These are phyloP conservation scores for Trichomonascaceae sp. DNA, from an alignment of 1,139 yeast genomes.

Conservation along the genomic window DNA sequence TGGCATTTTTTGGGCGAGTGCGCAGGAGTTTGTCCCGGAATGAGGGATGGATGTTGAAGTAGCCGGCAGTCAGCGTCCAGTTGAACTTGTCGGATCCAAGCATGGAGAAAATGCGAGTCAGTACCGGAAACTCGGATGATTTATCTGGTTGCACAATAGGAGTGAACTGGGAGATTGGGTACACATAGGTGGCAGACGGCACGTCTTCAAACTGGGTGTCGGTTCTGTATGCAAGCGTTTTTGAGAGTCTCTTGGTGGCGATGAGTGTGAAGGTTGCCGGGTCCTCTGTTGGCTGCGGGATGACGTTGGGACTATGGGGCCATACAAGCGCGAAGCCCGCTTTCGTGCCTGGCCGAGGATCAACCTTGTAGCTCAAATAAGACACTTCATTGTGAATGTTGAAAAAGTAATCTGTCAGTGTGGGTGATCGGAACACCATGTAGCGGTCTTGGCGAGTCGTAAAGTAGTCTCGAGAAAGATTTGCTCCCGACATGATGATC, in stretches of 20 bases:
- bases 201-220: too few species aligned
- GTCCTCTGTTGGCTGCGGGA: slow-evolving; percentile 60
- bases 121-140: slow-evolving; percentile 72
- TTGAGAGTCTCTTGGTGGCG: slow-evolving; percentile 38
- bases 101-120: slow-evolving; percentile 46
- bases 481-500: slow-evolving; percentile 82
- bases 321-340: slow-evolving; percentile 48
- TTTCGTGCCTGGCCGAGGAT: slow-evolving; percentile 15
- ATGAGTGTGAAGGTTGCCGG: slow-evolving; percentile 43
- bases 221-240: not conserved
- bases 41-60: slow-evolving; percentile 79
- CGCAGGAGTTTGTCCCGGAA: slow-evolving; percentile 48
- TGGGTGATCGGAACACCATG: slow-evolving; percentile 47
- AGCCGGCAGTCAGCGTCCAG: slow-evolving; percentile 95
- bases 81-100: slow-evolving; percentile 42
- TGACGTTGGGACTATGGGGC: slow-evolving; percentile 54
- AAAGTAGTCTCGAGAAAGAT: slow-evolving; percentile 79
- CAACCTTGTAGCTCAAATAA: slow-evolving; percentile 55
- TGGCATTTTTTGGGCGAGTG: slow-evolving; percentile 45
- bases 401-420: slow-evolving; percentile 60
- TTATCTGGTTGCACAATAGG: slow-evolving; percentile 55
- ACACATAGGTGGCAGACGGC: slow-evolving; percentile 46
- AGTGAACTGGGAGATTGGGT: slow-evolving; percentile 84
- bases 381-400: slow-evolving; percentile 54
- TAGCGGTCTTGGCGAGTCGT: slow-evolving; percentile 95